phyloP scores from a whole-genome alignment of 139 green algal genomes.

The Chlamydomonas incerta region DNA sequence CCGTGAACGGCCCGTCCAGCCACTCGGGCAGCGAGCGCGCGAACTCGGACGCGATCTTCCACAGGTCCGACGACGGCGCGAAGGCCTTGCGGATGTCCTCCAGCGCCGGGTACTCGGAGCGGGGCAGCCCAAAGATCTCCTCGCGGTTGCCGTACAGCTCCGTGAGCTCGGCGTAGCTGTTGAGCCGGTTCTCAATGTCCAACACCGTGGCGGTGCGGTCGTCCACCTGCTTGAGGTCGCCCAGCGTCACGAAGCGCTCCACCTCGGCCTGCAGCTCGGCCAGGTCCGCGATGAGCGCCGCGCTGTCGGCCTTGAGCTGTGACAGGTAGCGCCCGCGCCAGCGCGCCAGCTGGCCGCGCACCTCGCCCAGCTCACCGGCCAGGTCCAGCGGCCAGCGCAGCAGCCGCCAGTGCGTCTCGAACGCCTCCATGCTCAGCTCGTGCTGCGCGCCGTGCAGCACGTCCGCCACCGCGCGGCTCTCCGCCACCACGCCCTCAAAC shows the following conservation, averaged over 20 bases:
- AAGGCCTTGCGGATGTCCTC: slow-evolving; percentile 64
- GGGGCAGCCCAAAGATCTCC: slow-evolving; percentile 75
- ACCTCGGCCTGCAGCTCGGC: slow-evolving; percentile 69
- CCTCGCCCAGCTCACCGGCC: slow-evolving; percentile 49
- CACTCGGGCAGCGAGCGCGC: slow-evolving; percentile 73
- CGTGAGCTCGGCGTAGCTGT: slow-evolving; percentile 48
- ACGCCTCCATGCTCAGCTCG: slow-evolving; percentile 40
- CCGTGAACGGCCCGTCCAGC: slow-evolving; percentile 82
- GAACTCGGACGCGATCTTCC: slow-evolving; percentile 61
- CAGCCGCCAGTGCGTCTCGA: slow-evolving; percentile 70
- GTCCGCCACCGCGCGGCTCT: slow-evolving; percentile 24
- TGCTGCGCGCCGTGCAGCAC: slow-evolving; percentile 60
- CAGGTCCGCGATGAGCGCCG: slow-evolving; percentile 51
- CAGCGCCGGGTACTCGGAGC: slow-evolving; percentile 70
- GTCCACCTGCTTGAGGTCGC: slow-evolving; percentile 77
- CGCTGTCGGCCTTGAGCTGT: slow-evolving; percentile 58
- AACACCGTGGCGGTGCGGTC: slow-evolving; percentile 66
- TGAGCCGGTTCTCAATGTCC: slow-evolving; percentile 71
- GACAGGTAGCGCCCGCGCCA: slow-evolving; percentile 58
- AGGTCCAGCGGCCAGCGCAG: slow-evolving; percentile 71
- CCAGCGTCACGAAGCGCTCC: slow-evolving; percentile 68
- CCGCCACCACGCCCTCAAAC: slow-evolving; percentile 40
- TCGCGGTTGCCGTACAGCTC: slow-evolving; percentile 80
- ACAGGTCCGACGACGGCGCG: slow-evolving; percentile 70
- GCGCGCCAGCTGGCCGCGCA: slow-evolving; percentile 33